Base-by-base conservation (phyloP, 192 early-diverging fungal species). In the Martensiomyces pterosporus region DNA sequence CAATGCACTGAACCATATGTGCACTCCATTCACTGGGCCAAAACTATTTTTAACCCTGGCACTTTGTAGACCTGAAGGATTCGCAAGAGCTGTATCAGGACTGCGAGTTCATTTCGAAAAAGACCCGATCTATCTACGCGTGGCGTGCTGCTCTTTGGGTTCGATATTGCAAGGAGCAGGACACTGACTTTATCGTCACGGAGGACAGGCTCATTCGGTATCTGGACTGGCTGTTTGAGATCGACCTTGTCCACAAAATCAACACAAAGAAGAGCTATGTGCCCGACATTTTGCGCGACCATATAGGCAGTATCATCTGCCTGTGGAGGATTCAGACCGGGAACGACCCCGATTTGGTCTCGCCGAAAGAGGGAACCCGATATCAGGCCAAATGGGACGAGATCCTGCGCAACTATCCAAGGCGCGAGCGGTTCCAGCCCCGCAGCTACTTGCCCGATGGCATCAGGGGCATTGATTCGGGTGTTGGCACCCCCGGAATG, bases 381-480 rank as follows among this genome's bases (percentile, higher is more conserved):
- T 75, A 67, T 23, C 71, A 75, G 40, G 44, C 71, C n/a, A 75
- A 67, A 19, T 75, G 71, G 71, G 71, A 75, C 45, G 71, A 74
- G 27, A 74, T 74, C 14, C 34, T 75, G 52, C 71, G 71, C 51
- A 63, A 45, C 15, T 56, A 60, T 18, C 71, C 71, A 39, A 55
- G 71, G 3, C 59, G 71, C 25, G 71, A 75, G 40, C 64, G 56
- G 22, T 56, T 60, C 24, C 55, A 55, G 22, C 29, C 43, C 9
- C 71, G 50, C 47, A 19, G 48, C 25, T 47, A 52, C 25, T 7
- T 52, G 19, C 44, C 49, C 12, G 61, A 56, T 13, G 39, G 38
- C 0, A n/a, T n/a, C n/a, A 35, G 48, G 17, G 21, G 21, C 8
- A 18, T 34, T 9, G 44, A 56, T 35, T 14, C 3, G 15, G 3